Conservation (phyloP, 768 basidiomycete species). For the Lactarius sp. region DNA sequence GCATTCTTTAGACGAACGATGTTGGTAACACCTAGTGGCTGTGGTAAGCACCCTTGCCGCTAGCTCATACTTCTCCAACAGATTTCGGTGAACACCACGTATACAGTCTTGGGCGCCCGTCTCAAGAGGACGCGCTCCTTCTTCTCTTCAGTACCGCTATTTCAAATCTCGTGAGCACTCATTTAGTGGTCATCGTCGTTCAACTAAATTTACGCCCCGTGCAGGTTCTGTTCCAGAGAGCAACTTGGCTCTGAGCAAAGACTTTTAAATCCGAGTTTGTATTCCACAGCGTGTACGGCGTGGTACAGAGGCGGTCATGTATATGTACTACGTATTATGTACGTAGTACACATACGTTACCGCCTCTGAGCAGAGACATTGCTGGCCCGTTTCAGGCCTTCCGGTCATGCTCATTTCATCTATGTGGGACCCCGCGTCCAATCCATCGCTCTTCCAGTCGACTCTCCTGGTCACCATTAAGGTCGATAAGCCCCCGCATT, state of each 20-base stretch:
- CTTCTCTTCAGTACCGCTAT: conserved; percentile 63
- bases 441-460: conserved; percentile 56
- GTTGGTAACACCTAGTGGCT: too few species aligned
- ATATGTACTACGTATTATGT: too few species aligned
- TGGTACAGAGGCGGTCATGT: too few species aligned
- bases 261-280: too few species aligned
- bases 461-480: conserved; percentile 61
- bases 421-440: conserved; percentile 48
- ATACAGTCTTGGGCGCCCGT: conserved; percentile 58
- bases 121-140: conserved; percentile 58
- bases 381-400: conserved; percentile 57
- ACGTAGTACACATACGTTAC: too few species aligned
- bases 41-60: too few species aligned
- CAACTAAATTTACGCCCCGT: neutral
- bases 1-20: too few species aligned
- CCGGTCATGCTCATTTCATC: conserved; percentile 48
- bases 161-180: conserved; percentile 47
- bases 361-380: conserved; percentile 40
- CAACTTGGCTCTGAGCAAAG: conserved; percentile 51
- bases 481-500: conserved; percentile 29
- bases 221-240: conserved; percentile 57
- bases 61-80: too few species aligned
- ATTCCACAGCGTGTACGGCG: too few species aligned
- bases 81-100: conserved; percentile 35
- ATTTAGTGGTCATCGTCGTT: neutral